Evolutionary conservation across 1,139 yeast genomes (phyloP), one percentile per base, ranked within the genome.

Genomic region (Candida frijolesensis): DNA sequence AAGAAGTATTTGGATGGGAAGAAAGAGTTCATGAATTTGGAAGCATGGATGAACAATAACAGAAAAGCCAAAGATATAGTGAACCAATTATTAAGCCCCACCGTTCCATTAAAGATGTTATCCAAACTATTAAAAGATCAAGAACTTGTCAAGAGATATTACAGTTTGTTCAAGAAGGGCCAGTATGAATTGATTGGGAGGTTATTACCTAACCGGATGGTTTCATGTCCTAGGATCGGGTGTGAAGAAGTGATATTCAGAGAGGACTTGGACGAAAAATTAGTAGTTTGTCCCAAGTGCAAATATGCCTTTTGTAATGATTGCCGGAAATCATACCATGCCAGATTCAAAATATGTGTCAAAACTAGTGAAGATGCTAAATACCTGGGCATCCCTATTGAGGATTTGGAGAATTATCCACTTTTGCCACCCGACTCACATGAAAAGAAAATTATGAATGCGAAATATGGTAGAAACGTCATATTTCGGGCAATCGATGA

Each of bases 261-360:
- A 53, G 72, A 74, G 50, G 69, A 82, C 53, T 65, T 77, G n/a
- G 78, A 76, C 48, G 83, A 80, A 14, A 66, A 75, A n/a, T 66
- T 85, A 53, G 75, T 83, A 8, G 71, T 78, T 15, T 85, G 92
- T 57, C 68, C 74, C 0, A 57, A 62, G 9, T 85, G 90, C 61
- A 64, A 68, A 12, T 74, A 78, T 59, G 85, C 87, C 2, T 85
- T 83, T 59, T 85, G 91, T 60, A 72, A 74, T 54, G 74, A 73
- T 34, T 85, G 91, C 62, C 65, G 74, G 12, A 83, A 80, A 54
- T 81, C 88, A 1, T 85, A 88, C 85, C 92, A 85, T 64, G 88
- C 89, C 2, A 67, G 76, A 16, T 76, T 71, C 50, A 77, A 79
- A 48, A 59, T 64, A 25, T 83, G 88, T 60, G 71, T 41, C 3